These are phyloP conservation scores for Diplotaxis tenuifolia DNA, from an alignment of 345 rosid genomes.

Conservation along the genomic window DNA sequence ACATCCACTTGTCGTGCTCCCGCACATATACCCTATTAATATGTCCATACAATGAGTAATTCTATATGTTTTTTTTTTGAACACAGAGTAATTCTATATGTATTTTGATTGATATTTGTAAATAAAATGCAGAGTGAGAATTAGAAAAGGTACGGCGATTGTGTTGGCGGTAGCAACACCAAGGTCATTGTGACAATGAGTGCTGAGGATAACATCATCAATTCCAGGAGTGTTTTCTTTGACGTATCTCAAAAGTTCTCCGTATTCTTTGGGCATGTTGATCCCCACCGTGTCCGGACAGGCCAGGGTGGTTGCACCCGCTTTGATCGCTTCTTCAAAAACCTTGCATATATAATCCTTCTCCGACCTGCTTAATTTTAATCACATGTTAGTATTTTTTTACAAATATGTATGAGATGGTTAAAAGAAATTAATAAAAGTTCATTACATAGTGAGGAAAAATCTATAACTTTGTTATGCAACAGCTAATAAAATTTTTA, in stretches of 20 bases:
- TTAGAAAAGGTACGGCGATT: slow-evolving; percentile 47
- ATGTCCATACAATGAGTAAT: background rate
- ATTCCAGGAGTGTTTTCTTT: slow-evolving; percentile 84
- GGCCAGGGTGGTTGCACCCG: slow-evolving; percentile 76
- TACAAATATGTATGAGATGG: background rate
- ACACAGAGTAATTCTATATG: slow-evolving; percentile 5
- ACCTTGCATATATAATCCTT: slow-evolving; percentile 58
- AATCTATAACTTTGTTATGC: no score
- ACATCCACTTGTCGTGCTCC: slow-evolving; percentile 96
- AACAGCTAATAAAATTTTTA: no score
- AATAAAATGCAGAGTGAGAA: background rate
- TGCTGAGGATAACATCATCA: slow-evolving; percentile 68
- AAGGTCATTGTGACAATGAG: slow-evolving; percentile 96
- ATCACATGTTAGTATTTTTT: background rate
- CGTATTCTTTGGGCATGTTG: slow-evolving; percentile 64
- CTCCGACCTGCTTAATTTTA: slow-evolving; percentile 11
- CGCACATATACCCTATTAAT: slow-evolving; percentile 61
- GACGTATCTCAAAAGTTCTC: slow-evolving; percentile 66
- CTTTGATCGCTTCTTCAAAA: slow-evolving; percentile 78
- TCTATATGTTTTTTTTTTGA: no score
- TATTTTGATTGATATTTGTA: background rate
- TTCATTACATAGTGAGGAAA: no score
- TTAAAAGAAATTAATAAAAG: no score
- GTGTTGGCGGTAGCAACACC: slow-evolving; percentile 94
- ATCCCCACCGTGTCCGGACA: slow-evolving; percentile 91